Evolutionary conservation across 2,329 filamentous ascomycete species (phyloP).

Genomic region (Diaporthe amygdali): DNA sequence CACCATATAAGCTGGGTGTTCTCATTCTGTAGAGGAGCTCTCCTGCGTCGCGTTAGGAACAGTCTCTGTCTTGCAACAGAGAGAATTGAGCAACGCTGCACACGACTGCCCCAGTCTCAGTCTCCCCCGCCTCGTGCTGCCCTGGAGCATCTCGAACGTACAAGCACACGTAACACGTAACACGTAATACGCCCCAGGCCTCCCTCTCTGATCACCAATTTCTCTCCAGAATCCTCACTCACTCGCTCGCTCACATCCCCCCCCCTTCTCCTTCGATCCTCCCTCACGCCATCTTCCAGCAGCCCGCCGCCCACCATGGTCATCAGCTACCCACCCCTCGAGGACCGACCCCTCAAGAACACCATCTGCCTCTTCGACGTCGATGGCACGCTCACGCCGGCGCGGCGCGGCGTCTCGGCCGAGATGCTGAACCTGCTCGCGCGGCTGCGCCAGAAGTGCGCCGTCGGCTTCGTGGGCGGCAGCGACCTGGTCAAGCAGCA

Average conservation of each 20-base stretch:
- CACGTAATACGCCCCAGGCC: background rate
- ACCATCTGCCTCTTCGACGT: constrained; percentile 97
- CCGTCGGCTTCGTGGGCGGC: constrained; percentile 92
- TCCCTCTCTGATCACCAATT: background rate
- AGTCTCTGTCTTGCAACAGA: background rate
- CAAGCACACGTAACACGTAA: background rate
- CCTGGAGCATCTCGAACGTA: background rate
- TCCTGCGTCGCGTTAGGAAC: background rate
- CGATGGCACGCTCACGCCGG: constrained; percentile 86
- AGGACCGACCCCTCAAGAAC: constrained; percentile 86
- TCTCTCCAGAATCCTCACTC: background rate
- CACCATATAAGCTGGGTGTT: background rate
- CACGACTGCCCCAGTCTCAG: background rate
- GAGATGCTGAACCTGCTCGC: constrained; percentile 86
- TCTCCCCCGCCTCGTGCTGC: background rate
- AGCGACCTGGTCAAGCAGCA: constrained; percentile 93
- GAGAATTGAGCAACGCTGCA: background rate
- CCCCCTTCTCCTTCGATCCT: too few relatives aligned
- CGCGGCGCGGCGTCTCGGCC: constrained; percentile 75
- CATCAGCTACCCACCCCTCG: constrained; percentile 72
- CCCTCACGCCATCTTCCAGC: too few relatives aligned
- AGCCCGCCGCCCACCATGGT: constrained; percentile 43
- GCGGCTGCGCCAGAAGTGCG: constrained; percentile 81
- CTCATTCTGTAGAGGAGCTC: background rate
- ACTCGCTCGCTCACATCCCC: background rate